phyloP scores from a whole-genome alignment of 768 basidiomycete genomes.

The Dacryopinax spathularia region DNA sequence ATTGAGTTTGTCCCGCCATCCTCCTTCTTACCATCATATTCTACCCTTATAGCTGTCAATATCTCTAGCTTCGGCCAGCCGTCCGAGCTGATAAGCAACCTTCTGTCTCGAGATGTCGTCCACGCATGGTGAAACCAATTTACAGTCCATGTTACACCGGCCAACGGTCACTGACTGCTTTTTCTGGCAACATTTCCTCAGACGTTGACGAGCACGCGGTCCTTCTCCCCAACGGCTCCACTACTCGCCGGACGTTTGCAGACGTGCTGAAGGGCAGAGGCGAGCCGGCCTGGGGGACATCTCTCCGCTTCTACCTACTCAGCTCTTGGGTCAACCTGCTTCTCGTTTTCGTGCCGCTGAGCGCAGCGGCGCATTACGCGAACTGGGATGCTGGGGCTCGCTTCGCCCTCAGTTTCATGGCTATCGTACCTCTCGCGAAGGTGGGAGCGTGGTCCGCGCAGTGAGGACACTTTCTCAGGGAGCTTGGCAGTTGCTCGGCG shows the following conservation, averaged over 20 bases:
- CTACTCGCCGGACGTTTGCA: conserved; percentile 23
- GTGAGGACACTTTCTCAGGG: not conserved
- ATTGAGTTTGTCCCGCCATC: not conserved
- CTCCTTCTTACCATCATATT: not conserved
- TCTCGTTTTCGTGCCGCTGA: conserved; percentile 67
- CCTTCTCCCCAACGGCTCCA: not conserved
- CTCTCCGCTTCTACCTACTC: conserved; percentile 47
- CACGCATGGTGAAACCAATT: not conserved
- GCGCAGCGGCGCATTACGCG: conserved; percentile 45
- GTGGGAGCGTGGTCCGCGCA: conserved; percentile 27
- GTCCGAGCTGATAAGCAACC: not conserved
- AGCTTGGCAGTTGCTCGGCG: conserved; percentile 49
- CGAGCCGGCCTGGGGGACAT: conserved; percentile 46
- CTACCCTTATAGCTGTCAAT: not conserved
- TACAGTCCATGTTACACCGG: not conserved
- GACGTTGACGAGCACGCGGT: not conserved
- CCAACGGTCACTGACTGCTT: not conserved
- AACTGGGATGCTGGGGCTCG: conserved; percentile 65
- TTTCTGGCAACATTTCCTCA: not conserved
- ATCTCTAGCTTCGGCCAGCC: not conserved
- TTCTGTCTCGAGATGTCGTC: not conserved
- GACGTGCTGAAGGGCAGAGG: conserved; percentile 24
- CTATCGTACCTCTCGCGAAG: conserved; percentile 78
- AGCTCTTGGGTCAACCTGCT: conserved; percentile 60
- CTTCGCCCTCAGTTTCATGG: conserved; percentile 62